phyloP scores from a whole-genome alignment of 2,329 filamentous ascomycete species.

The Cadophora malorum region DNA sequence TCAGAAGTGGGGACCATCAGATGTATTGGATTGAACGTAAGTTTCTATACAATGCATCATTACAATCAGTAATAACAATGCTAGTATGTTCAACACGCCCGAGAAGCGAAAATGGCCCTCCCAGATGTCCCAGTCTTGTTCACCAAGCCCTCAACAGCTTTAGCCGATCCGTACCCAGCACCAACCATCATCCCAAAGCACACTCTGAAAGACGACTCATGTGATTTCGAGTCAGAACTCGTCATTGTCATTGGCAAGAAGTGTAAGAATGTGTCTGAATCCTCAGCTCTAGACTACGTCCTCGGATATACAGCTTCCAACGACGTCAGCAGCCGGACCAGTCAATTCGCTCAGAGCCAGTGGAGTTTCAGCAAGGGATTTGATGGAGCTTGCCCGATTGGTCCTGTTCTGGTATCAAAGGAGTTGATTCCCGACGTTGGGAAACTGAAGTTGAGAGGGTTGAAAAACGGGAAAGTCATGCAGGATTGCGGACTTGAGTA shows the following conservation, averaged over 20 bases:
- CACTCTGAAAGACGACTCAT: slow-evolving; percentile 51
- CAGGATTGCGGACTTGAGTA: slow-evolving; percentile 54
- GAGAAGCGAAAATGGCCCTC: slow-evolving; percentile 52
- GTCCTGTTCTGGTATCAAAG: slow-evolving; percentile 57
- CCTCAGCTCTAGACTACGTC: slow-evolving; percentile 56
- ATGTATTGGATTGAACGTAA: slow-evolving; percentile 58
- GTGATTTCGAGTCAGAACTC: slow-evolving; percentile 59
- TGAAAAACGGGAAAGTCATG: slow-evolving; percentile 58
- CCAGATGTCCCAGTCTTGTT: slow-evolving; percentile 51
- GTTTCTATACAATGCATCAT: slow-evolving; percentile 22
- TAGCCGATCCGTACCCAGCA: slow-evolving; percentile 43
- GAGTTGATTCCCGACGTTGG: slow-evolving; percentile 51
- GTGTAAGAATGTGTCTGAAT: slow-evolving; percentile 55
- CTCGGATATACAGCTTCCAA: slow-evolving; percentile 64
- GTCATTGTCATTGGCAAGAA: slow-evolving; percentile 55
- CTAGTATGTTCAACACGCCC: slow-evolving; percentile 54
- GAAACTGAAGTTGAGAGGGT: slow-evolving; percentile 50
- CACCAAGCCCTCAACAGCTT: slow-evolving; percentile 40
- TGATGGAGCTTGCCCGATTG: slow-evolving; percentile 56
- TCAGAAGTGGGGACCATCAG: slow-evolving; percentile 54
- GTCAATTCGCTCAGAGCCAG: slow-evolving; percentile 55
- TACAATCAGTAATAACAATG: not conserved
- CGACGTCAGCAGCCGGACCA: slow-evolving; percentile 59
- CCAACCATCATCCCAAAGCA: slow-evolving; percentile 54
- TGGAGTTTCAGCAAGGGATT: slow-evolving; percentile 60